Evolutionary conservation across 2,329 filamentous ascomycete species (phyloP).

Genomic region (Fusarium nodosum): DNA sequence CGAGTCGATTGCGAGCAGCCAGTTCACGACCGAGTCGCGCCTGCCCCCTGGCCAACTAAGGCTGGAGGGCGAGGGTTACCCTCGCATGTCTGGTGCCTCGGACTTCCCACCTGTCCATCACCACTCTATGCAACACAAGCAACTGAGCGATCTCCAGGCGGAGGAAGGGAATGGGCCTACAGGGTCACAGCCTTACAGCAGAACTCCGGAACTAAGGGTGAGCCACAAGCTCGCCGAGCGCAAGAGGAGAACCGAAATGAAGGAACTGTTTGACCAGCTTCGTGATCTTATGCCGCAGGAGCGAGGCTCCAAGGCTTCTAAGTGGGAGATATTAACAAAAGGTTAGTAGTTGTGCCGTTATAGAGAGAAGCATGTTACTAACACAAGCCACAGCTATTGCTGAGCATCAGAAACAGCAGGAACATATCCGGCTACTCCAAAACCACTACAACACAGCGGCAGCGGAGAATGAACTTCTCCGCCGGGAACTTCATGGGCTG

Average conservation of each 20-base stretch:
- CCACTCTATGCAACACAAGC: conserved; percentile 81
- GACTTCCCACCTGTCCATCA: conserved; percentile 76
- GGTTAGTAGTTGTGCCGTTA: conserved; percentile 63
- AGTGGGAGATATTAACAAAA: conserved; percentile 91
- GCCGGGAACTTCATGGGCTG: conserved; percentile 63
- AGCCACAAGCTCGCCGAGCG: conserved; percentile 89
- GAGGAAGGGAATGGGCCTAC: conserved; percentile 66
- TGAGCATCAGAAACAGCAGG: conserved; percentile 69
- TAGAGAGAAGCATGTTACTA: conserved; percentile 21
- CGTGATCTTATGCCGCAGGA: conserved; percentile 84
- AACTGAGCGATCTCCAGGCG: conserved; percentile 74
- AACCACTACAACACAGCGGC: conserved; percentile 59
- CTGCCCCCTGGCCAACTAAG: conserved; percentile 79
- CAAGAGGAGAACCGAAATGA: conserved; percentile 89
- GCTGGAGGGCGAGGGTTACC: conserved; percentile 68
- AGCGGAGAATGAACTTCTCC: conserved; percentile 63
- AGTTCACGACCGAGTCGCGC: conserved; percentile 80
- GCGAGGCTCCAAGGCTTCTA: conserved; percentile 85
- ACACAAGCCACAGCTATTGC: conserved; percentile 65
- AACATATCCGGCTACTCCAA: conserved; percentile 63
- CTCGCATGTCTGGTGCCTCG: conserved; percentile 64
- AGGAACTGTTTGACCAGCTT: conserved; percentile 85
- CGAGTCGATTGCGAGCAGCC: conserved; percentile 83
- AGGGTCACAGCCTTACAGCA: conserved; percentile 80
- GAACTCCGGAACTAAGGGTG: conserved; percentile 83